Evolutionary conservation across 192 early-diverging fungal species (phyloP), one percentile per base, ranked within the genome.

Genomic region (Dissophora globulifera): DNA sequence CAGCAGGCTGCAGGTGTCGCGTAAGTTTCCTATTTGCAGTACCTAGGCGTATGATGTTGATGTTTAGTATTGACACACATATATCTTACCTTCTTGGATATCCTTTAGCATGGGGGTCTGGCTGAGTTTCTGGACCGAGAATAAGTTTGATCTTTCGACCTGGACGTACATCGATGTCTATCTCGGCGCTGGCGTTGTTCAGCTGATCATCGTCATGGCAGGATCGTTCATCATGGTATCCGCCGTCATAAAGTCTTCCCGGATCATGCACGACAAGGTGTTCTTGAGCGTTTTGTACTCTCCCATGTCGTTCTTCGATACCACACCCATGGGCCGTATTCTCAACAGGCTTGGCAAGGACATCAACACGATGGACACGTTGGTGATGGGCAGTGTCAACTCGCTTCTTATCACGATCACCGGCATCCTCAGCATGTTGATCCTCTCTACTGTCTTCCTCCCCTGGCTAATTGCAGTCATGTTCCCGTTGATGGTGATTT

Each of bases 271-370:
- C 50, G 74, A 81, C 16, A 50, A 79, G 7, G 86, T 93, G 72
- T 84, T 94, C 47, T 40, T 86, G n/a, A 90, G 84, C 20, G 85
- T 93, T 26, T 57, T 93, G 22, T 81, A 78, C 25, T 76, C 86
- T 9, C 88, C 88, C 1, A 85, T 86, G 81, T 62, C 62, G 10
- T 89, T 85, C 63, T 91, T 91, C 55, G 89, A 91, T 49, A 84
- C 86, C 40, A 90, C 87, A 6, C 90, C 90, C 17, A 46, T 86
- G 35, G 90, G 90, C n/a, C 86, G 90, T 26, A 85, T 91, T n/a
- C 78, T 91, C 46, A 91, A 91, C 70, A 82, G 87, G 22, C 93
- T 95, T 67, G 87, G 92, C 31, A 91, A 92, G 50, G 94, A 98
- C 76, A 86, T 96, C 66, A 87, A 86, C 48, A 86, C 90, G 1